These are phyloP conservation scores for Chaetomiaceae sp. DNA, from an alignment of 2,329 filamentous ascomycete species.

Conservation along the genomic window DNA sequence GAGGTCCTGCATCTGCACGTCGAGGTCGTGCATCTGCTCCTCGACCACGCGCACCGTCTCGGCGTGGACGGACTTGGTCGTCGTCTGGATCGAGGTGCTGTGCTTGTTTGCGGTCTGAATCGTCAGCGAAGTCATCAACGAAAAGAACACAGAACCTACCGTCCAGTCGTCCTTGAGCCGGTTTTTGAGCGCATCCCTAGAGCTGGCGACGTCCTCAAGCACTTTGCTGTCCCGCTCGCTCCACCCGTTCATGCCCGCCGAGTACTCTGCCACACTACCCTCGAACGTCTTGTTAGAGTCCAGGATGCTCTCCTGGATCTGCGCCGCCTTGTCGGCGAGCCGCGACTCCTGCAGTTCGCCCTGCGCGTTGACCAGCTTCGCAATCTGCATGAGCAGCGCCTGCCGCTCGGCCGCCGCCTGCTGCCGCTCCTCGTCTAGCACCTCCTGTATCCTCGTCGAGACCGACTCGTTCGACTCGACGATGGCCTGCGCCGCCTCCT, in stretches of 20 bases:
- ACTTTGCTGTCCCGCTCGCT: constrained; percentile 63
- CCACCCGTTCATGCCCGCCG: constrained; percentile 71
- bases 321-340: constrained; percentile 58
- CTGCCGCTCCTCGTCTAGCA: constrained; percentile 71
- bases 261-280: constrained; percentile 61
- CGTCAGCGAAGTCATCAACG: constrained; percentile 4
- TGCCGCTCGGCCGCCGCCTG: constrained; percentile 70
- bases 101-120: constrained; percentile 66
- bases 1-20: constrained; percentile 80
- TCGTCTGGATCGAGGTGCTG: constrained; percentile 76
- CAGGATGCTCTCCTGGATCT: constrained; percentile 60
- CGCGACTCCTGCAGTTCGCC: constrained; percentile 69
- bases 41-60: constrained; percentile 88
- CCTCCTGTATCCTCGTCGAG: constrained; percentile 61
- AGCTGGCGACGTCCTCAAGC: constrained; percentile 65
- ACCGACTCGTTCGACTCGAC: constrained; percentile 64
- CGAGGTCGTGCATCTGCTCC: constrained; percentile 81
- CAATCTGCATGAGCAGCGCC: constrained; percentile 70
- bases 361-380: constrained; percentile 68
- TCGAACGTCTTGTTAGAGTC: constrained; percentile 62
- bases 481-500: constrained; percentile 63
- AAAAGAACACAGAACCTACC: constrained; percentile 54
- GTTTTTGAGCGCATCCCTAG: constrained; percentile 71
- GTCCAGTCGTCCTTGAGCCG: constrained; percentile 86
- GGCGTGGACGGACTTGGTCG: constrained; percentile 81